Conservation (phyloP, 352 stramenopile genomes). For the Phytophthora syringae region DNA sequence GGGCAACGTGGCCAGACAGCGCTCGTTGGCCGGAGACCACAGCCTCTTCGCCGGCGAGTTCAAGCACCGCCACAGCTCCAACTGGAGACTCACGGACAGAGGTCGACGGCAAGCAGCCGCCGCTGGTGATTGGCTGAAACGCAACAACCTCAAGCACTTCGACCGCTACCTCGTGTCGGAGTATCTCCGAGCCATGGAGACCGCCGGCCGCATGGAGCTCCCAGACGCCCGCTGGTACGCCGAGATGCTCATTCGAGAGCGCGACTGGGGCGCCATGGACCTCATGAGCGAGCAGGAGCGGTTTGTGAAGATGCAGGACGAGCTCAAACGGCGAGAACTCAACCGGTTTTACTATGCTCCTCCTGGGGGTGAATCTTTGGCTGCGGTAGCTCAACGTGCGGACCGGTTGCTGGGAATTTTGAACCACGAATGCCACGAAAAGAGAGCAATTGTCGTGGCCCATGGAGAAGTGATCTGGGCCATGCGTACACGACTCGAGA, state of each 20-base stretch:
- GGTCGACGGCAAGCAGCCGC: conserved; percentile 72
- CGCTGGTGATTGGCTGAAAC: conserved; percentile 82
- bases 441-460: conserved; percentile 85
- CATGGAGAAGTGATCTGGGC: conserved; percentile 92
- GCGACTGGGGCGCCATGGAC: conserved; percentile 91
- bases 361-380: conserved; percentile 83
- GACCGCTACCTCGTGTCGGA: conserved; percentile 89
- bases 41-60: conserved; percentile 90
- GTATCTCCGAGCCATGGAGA: conserved; percentile 90
- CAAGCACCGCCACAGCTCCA: conserved; percentile 88
- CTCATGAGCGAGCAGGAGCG: conserved; percentile 90
- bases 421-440: conserved; percentile 81
- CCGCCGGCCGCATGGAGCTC: conserved; percentile 76
- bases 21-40: conserved; percentile 84
- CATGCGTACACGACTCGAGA: conserved; percentile 86
- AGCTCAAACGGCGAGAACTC: conserved; percentile 81
- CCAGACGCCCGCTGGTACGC: conserved; percentile 84
- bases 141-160: conserved; percentile 80
- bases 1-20: conserved; percentile 86
- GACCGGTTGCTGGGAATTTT: conserved; percentile 80
- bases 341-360: conserved; percentile 90
- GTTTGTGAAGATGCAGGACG: conserved; percentile 89
- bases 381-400: conserved; percentile 80
- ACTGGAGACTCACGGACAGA: conserved; percentile 89
- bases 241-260: conserved; percentile 89